Conservation (phyloP, 1,284 basidiomycete genomes). For the Ganoderma sinense region DNA sequence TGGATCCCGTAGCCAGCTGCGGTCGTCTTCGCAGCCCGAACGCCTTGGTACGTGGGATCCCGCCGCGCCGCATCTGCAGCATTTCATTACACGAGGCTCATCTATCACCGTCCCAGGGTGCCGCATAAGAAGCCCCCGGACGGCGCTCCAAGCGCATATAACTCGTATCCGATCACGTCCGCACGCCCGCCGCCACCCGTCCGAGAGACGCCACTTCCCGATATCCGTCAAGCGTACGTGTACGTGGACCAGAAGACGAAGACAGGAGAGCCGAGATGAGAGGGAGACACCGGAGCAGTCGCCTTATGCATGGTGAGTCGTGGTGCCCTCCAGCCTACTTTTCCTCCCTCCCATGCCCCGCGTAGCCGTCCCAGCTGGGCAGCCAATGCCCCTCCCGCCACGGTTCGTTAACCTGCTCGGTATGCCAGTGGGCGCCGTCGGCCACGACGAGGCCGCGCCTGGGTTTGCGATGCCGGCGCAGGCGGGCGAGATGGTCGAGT, state of each 20-base stretch:
- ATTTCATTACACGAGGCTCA: constrained; percentile 25
- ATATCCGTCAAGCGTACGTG: not conserved
- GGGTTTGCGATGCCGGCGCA: constrained; percentile 30
- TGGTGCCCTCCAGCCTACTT: not conserved
- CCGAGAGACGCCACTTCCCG: not conserved
- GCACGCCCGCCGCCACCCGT: not conserved
- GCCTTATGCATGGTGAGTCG: constrained; percentile 14
- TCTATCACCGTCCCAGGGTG: constrained; percentile 18
- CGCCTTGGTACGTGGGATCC: constrained; percentile 15
- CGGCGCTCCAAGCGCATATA: not conserved
- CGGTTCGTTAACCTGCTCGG: constrained; percentile 22
- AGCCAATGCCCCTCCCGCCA: constrained; percentile 7
- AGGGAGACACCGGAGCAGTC: constrained; percentile 11
- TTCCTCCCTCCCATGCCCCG: constrained; percentile 9
- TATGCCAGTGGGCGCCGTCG: constrained; percentile 10
- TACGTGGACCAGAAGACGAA: not conserved
- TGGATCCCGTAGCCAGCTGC: constrained; percentile 6
- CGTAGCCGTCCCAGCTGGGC: constrained; percentile 9
- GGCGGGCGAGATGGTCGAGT: constrained; percentile 31
- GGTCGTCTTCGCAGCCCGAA: constrained; percentile 9
- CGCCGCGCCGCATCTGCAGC: constrained; percentile 17
- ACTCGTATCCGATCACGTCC: not conserved
- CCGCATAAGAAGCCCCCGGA: constrained; percentile 7
- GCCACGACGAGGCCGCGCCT: constrained; percentile 15
- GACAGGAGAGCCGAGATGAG: constrained; percentile 10